phyloP scores from a whole-genome alignment of 768 basidiomycete genomes.

The Crepidotus variabilis region DNA sequence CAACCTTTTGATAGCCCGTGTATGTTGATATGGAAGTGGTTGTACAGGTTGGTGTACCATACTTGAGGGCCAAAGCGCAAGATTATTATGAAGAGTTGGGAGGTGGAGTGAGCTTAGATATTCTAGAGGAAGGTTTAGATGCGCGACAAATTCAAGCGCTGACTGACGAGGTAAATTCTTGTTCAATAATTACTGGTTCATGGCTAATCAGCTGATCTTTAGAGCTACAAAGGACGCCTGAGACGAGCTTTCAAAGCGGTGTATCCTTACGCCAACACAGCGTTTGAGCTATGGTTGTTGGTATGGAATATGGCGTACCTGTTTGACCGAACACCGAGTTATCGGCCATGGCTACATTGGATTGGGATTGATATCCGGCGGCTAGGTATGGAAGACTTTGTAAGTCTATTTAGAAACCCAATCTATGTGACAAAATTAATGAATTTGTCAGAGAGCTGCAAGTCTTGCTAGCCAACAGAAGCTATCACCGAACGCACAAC shows the following conservation, averaged over 20 bases:
- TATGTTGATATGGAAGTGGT: not conserved
- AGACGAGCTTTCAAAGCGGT: slow-evolving; percentile 61
- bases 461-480: slow-evolving; percentile 28
- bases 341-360: slow-evolving; percentile 90
- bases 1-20: not conserved
- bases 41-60: slow-evolving; percentile 82
- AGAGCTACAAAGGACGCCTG: slow-evolving; percentile 53
- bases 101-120: slow-evolving; percentile 70
- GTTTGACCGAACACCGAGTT: slow-evolving; percentile 81
- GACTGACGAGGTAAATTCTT: slow-evolving; percentile 46
- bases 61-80: slow-evolving; percentile 82
- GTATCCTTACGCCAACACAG: slow-evolving; percentile 81
- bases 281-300: slow-evolving; percentile 80
- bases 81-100: slow-evolving; percentile 91
- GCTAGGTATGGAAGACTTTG: slow-evolving; percentile 74
- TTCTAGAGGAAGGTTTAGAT: slow-evolving; percentile 51
- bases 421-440: slow-evolving; percentile 6
- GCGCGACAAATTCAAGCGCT: slow-evolving; percentile 40
- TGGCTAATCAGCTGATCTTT: not conserved
- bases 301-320: slow-evolving; percentile 85
- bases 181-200: not conserved
- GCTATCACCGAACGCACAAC: slow-evolving; percentile 22
- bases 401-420: slow-evolving; percentile 29
- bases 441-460: slow-evolving; percentile 36
- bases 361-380: slow-evolving; percentile 81